A percentile compares a stretch with the other conserved stretches of the same genome.
Evolutionary conservation across 352 stramenopile species (phyloP).

Genomic region (Pythium utonaiense): DNA sequence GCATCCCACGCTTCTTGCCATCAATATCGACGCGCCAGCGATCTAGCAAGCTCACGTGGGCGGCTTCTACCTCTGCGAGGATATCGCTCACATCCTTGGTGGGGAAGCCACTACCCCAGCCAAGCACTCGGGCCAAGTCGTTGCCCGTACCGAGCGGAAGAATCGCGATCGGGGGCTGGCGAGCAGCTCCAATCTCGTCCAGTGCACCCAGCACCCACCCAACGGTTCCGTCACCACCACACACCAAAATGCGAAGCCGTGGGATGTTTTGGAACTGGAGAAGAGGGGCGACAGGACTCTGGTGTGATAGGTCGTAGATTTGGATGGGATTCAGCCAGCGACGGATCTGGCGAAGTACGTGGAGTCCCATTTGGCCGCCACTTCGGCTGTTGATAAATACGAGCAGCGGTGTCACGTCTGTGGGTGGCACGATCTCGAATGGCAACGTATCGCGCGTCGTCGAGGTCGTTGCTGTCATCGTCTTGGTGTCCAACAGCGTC

Average conservation of each 20-base stretch:
- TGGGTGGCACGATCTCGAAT: constrained; percentile 53
- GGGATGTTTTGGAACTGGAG: constrained; percentile 88
- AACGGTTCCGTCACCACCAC: constrained; percentile 93
- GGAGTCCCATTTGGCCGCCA: constrained; percentile 90
- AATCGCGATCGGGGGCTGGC: constrained; percentile 92
- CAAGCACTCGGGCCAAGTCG: constrained; percentile 89
- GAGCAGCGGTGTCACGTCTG: constrained; percentile 53
- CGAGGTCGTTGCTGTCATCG: neutral
- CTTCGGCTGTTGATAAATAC: constrained; percentile 97
- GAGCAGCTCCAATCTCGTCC: constrained; percentile 54
- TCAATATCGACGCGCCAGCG: constrained; percentile 73
- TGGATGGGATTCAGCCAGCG: constrained; percentile 95
- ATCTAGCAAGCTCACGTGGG: constrained; percentile 72
- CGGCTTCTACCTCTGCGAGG: constrained; percentile 61
- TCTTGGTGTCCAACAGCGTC: neutral
- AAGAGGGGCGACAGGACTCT: constrained; percentile 89
- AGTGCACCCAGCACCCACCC: constrained; percentile 87
- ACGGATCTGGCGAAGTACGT: constrained; percentile 91
- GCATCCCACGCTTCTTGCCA: constrained; percentile 54
- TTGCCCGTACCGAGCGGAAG: constrained; percentile 96
- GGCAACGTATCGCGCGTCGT: constrained; percentile 29
- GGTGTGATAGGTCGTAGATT: constrained; percentile 92
- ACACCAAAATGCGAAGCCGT: constrained; percentile 91
- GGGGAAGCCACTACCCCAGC: constrained; percentile 93
- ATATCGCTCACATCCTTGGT: constrained; percentile 63